Conservation (phyloP, 306 rosid genomes). For the Quercus bicolor region DNA sequence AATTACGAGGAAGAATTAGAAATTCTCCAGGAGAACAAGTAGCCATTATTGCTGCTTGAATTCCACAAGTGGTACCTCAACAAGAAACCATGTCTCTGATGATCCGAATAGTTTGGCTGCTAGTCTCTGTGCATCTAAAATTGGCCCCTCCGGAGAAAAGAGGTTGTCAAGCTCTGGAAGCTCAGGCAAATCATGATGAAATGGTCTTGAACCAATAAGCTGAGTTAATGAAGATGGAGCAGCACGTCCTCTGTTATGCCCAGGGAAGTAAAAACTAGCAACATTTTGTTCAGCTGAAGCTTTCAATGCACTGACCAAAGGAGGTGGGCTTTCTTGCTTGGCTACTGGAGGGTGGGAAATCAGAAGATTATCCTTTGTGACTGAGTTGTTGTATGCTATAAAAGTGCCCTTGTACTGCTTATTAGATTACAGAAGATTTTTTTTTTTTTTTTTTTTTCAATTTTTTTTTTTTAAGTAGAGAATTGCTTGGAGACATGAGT, state of each 20-base stretch:
- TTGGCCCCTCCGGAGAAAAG: slow-evolving; percentile 69
- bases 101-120: slow-evolving; percentile 84
- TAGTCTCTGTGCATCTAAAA: slow-evolving; percentile 71
- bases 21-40: slow-evolving; percentile 68
- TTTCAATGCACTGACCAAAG: slow-evolving; percentile 66
- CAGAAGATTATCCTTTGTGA: slow-evolving; percentile 16
- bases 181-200: slow-evolving; percentile 66
- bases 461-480: no score
- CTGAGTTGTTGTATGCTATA: slow-evolving; percentile 5
- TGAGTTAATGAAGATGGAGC: slow-evolving; percentile 65
- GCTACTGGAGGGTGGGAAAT: slow-evolving; percentile 9
- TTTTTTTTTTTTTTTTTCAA: no score
- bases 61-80: slow-evolving; percentile 91
- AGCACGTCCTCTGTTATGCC: slow-evolving; percentile 89
- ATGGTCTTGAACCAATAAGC: slow-evolving; percentile 65
- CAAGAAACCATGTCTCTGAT: slow-evolving; percentile 83
- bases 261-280: slow-evolving; percentile 86
- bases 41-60: slow-evolving; percentile 86
- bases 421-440: neutral
- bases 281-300: slow-evolving; percentile 55
- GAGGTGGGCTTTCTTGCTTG: slow-evolving; percentile 39
- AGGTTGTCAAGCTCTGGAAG: slow-evolving; percentile 86
- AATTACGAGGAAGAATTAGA: slow-evolving; percentile 76
- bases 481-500: no score
- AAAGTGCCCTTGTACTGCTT: slow-evolving; percentile 16